phyloP scores from a whole-genome alignment of 768 basidiomycete genomes.

The Pulveroboletus ravenelii region DNA sequence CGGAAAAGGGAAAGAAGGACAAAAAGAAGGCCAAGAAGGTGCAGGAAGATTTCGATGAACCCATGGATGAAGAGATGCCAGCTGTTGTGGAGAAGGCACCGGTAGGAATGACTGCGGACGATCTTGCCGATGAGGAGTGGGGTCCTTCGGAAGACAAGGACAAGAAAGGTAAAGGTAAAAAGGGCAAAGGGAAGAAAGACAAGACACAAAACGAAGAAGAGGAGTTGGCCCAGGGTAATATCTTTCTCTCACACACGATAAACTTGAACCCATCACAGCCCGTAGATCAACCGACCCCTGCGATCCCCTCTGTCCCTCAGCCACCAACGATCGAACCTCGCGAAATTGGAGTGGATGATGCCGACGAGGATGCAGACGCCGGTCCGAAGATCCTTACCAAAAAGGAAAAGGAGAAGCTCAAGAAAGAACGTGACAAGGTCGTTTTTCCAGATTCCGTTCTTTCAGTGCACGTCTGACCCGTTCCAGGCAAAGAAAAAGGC shows the following conservation, averaged over 20 bases:
- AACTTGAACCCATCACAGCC: neutral
- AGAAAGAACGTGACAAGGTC: conserved; percentile 97
- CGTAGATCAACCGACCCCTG: conserved; percentile 22
- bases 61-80: conserved; percentile 22
- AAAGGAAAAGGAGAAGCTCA: conserved; percentile 95
- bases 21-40: conserved; percentile 45
- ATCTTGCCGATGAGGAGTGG: conserved; percentile 72
- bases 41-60: conserved; percentile 31
- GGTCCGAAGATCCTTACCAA: conserved; percentile 76
- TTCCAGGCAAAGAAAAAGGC: conserved; percentile 70
- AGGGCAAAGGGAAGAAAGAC: conserved; percentile 19
- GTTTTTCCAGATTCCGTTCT: conserved; percentile 4
- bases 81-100: conserved; percentile 35
- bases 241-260: neutral
- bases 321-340: conserved; percentile 27
- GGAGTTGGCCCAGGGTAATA: conserved; percentile 9
- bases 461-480: conserved; percentile 8
- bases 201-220: conserved; percentile 17
- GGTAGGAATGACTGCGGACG: conserved; percentile 60
- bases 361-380: conserved; percentile 46
- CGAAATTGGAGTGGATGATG: conserved; percentile 37
- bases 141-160: conserved; percentile 36
- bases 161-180: conserved; percentile 22
- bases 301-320: conserved; percentile 27
- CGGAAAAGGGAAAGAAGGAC: conserved; percentile 49